These are phyloP conservation scores for Solanum chiquidenum DNA, from an alignment of 257 asterid species.

Conservation along the genomic window DNA sequence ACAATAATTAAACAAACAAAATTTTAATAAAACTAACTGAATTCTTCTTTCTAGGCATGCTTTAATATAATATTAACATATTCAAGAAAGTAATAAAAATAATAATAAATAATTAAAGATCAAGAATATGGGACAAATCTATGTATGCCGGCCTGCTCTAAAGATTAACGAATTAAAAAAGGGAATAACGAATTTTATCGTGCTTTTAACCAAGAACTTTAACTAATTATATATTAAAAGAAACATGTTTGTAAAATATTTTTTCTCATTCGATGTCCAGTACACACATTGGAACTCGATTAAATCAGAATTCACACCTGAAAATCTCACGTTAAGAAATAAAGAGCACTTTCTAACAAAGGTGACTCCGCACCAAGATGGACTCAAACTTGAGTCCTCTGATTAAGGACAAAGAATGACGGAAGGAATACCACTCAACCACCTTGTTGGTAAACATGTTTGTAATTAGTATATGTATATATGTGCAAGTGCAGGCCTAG, in stretches of 20 bases:
- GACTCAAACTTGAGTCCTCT: no score
- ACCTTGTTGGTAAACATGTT: not conserved
- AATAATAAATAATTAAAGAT: constrained; percentile 3
- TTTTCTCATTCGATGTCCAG: no score
- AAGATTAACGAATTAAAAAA: not conserved
- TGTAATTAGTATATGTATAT: not conserved
- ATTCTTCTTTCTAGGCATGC: constrained; percentile 38
- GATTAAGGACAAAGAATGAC: no score
- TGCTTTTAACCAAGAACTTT: constrained; percentile 18
- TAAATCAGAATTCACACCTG: no score
- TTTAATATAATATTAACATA: constrained; percentile 3
- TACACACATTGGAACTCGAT: no score
- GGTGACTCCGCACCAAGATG: not conserved
- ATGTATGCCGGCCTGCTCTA: constrained; percentile 57
- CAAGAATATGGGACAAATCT: constrained; percentile 31
- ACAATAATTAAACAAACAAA: constrained; percentile 12
- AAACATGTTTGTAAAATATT: constrained; percentile 9
- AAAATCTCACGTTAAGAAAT: no score
- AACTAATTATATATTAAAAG: not conserved
- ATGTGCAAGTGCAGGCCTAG: constrained; percentile 36
- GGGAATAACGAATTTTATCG: not conserved
- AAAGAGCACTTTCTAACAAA: no score
- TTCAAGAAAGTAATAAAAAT: not conserved
- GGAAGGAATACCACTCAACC: no score
- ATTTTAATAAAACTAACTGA: not conserved